Conservation (phyloP, 2,329 filamentous ascomycete genomes). For the Cryphonectria carpinicola region DNA sequence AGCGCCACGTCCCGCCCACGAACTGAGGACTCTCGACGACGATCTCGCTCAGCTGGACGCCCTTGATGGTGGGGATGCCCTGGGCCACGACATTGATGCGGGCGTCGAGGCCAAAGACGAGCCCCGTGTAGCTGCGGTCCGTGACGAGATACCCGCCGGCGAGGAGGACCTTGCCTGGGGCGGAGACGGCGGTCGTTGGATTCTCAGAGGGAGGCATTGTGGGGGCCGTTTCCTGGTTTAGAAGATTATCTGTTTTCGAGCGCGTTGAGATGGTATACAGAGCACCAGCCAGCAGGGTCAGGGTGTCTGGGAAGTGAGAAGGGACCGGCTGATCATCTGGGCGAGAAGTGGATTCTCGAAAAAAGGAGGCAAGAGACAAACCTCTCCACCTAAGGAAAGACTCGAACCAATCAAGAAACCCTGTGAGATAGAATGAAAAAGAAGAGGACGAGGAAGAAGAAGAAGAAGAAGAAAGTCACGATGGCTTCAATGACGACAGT, state of each 20-base stretch:
- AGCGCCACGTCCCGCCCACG: conserved; percentile 82
- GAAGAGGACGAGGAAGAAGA: background rate
- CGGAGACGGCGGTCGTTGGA: conserved; percentile 70
- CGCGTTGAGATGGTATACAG: background rate
- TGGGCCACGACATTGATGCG: conserved; percentile 68
- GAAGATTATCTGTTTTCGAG: background rate
- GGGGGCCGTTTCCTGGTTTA: no score
- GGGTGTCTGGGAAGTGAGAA: background rate
- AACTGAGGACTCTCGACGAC: conserved; percentile 94
- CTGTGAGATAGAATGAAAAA: background rate
- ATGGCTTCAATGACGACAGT: conserved; percentile 24
- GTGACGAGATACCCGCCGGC: conserved; percentile 95
- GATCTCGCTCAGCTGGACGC: conserved; percentile 71
- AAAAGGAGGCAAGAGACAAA: background rate
- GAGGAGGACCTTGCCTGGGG: conserved; percentile 93
- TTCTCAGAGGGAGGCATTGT: conserved; percentile 29
- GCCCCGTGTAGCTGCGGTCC: conserved; percentile 80
- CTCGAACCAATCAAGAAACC: background rate
- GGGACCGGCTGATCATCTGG: background rate
- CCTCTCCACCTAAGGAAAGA: conserved; percentile 9
- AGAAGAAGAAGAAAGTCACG: background rate
- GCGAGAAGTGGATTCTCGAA: background rate
- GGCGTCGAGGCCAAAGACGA: conserved; percentile 70
- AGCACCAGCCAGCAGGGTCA: background rate
- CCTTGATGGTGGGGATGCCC: conserved; percentile 61